A percentile compares a stretch with the other conserved stretches of the same genome.
phyloP scores from a whole-genome alignment of 257 asterid genomes.

The Solanum peruvianum region DNA sequence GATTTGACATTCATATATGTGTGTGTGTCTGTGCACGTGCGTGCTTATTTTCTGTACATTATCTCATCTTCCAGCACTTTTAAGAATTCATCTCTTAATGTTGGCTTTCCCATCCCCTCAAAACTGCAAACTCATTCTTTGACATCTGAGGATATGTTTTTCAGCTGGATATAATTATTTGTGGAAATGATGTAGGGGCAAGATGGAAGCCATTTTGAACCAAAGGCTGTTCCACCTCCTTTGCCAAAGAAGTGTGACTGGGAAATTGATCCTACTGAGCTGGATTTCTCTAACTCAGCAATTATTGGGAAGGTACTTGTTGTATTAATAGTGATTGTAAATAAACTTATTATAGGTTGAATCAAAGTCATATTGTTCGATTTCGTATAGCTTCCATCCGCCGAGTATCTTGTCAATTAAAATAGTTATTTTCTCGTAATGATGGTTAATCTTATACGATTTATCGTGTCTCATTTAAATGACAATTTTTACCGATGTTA shows the following conservation, averaged over 20 bases:
- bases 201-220: slow-evolving; percentile 80
- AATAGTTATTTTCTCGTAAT: neutral
- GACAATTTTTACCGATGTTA: neutral
- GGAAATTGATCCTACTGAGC: slow-evolving; percentile 67
- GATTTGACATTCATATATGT: neutral
- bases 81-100: neutral
- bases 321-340: neutral
- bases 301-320: slow-evolving; percentile 52
- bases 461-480: neutral
- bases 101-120: neutral
- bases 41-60: neutral
- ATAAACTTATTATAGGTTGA: neutral
- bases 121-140: neutral
- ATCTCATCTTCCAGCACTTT: neutral
- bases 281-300: slow-evolving; percentile 50
- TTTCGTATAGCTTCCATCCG: neutral
- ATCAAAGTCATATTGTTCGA: neutral
- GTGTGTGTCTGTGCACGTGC: neutral
- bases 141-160: neutral
- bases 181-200: slow-evolving; percentile 44
- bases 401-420: neutral
- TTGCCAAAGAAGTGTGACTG: slow-evolving; percentile 77
- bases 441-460: neutral
- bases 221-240: slow-evolving; percentile 64
- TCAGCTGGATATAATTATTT: neutral